Evolutionary conservation across 2,329 filamentous ascomycete species (phyloP), one percentile per base, ranked within the genome.

Genomic region (Clarireedia monteithiana): DNA sequence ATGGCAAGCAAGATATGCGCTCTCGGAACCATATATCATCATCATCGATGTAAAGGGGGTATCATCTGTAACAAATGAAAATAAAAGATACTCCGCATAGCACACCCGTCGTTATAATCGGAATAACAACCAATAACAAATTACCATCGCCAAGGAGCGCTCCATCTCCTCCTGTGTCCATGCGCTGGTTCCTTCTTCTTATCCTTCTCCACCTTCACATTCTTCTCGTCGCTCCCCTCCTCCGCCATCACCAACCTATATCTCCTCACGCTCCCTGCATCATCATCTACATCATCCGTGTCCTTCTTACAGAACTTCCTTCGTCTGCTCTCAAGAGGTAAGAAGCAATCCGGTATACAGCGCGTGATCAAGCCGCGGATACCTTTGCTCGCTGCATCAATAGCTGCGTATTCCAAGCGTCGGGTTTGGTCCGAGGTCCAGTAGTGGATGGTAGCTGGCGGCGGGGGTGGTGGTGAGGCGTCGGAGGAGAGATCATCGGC

Each of bases 371-470:
- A 85, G 12, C 82, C 83, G 60, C 77, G 77, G 30, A 86, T 73
- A 4, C 83, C 83, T 1, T 75, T 74, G 38, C 76, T 78, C 2
- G 82, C 81, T 0, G 82, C 81, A 50, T 86, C 83, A 42, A 86
- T 86, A 55, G 83, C 83, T 0, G 82, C 83, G 62, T 86, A 86
- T 70, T 86, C 83, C 3, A 84, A 73, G 10, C 81, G 74, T 3
- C 83, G 75, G 0, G 82, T 85, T 53, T 74, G 75, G 65, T 85
- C 80, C 63, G 80, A 84, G 1, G 82, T 85, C 83, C 83, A 86
- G 70, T 85, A 86, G 65, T 85, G 81, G 1, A 80, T 81, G 2
- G 83, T 84, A 61, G 78, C 76, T 4, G 79, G 79, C 12, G 80
- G 82, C 2, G 2, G 73, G 69, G 4, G 54, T 46, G 17, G 51